Conservation (phyloP, 495 filamentous ascomycete species). For the Aspergillus incahuasiensis region DNA sequence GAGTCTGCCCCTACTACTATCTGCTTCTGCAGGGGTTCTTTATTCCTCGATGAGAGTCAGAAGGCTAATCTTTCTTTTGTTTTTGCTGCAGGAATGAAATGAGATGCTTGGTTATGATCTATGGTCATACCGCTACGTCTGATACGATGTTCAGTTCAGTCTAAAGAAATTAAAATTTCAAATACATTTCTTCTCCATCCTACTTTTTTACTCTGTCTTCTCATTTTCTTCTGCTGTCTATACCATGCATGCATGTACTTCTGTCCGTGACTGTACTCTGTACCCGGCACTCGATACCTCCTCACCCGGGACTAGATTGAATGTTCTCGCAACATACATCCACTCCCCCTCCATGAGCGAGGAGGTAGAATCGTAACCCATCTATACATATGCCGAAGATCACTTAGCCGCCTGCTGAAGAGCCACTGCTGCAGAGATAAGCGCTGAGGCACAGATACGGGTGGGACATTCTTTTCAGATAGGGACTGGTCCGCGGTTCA, state of each 20-base stretch:
- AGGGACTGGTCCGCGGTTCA: neutral
- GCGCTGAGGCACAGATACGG: slow-evolving; percentile 94
- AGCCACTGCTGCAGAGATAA: slow-evolving; percentile 72
- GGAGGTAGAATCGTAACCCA: slow-evolving; percentile 30
- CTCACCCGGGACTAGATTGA: slow-evolving; percentile 31
- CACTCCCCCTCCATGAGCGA: slow-evolving; percentile 35
- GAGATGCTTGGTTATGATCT: slow-evolving; percentile 10
- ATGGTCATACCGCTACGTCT: slow-evolving; percentile 4
- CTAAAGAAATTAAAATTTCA: slow-evolving; percentile 12
- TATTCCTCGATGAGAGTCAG: neutral
- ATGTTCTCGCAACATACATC: slow-evolving; percentile 18
- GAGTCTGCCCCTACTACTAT: too few relatives aligned
- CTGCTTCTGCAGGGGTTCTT: neutral
- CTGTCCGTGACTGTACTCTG: neutral
- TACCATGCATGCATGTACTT: too few relatives aligned
- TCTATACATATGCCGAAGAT: slow-evolving; percentile 35
- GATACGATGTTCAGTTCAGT: slow-evolving; percentile 11
- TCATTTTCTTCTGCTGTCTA: neutral
- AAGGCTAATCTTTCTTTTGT: neutral
- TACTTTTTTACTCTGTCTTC: neutral
- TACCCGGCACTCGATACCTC: slow-evolving; percentile 44
- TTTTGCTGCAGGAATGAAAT: slow-evolving; percentile 9
- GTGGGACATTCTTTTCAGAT: slow-evolving; percentile 56
- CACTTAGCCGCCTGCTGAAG: slow-evolving; percentile 67
- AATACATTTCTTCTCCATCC: slow-evolving; percentile 11